Evolutionary conservation across 2,329 filamentous ascomycete species (phyloP).

Genomic region (Huntiella omanensis): DNA sequence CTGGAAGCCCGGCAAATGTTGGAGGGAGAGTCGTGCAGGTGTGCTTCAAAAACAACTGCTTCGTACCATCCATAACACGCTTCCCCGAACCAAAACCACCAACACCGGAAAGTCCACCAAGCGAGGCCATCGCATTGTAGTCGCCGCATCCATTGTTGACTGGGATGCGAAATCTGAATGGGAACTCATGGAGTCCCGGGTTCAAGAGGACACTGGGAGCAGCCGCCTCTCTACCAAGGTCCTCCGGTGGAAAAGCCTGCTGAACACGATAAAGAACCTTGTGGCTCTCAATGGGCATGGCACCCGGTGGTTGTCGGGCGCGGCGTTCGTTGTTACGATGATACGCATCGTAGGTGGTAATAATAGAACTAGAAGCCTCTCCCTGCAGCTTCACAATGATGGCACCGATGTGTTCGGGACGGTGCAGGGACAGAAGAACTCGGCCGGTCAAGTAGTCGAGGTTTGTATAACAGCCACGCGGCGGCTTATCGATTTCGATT

Average conservation of each 20-base stretch:
- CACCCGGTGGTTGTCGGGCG: conserved; percentile 11
- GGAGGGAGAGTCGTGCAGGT: conserved; percentile 76
- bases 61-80: conserved; percentile 43
- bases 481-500: conserved; percentile 45
- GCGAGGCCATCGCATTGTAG: conserved; percentile 31
- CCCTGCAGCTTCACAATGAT: conserved; percentile 73
- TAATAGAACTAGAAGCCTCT: conserved; percentile 50
- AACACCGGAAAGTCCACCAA: conserved; percentile 33
- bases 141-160: conserved; percentile 57
- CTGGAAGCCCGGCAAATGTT: conserved; percentile 69
- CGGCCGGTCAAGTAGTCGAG: conserved; percentile 53
- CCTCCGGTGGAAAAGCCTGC: conserved; percentile 50
- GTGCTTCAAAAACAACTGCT: conserved; percentile 46
- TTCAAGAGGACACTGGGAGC: conserved; percentile 39
- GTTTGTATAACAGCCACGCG: conserved; percentile 55
- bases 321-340: conserved; percentile 7
- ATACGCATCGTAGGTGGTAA: conserved; percentile 23
- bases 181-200: conserved; percentile 54
- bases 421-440: conserved; percentile 36
- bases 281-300: conserved; percentile 35
- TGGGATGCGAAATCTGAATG: conserved; percentile 59
- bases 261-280: conserved; percentile 59
- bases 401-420: conserved; percentile 50
- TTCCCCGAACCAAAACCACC: conserved; percentile 34
- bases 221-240: conserved; percentile 21